Conservation (phyloP, 345 rosid genomes). For the Hibiscus trionum region DNA sequence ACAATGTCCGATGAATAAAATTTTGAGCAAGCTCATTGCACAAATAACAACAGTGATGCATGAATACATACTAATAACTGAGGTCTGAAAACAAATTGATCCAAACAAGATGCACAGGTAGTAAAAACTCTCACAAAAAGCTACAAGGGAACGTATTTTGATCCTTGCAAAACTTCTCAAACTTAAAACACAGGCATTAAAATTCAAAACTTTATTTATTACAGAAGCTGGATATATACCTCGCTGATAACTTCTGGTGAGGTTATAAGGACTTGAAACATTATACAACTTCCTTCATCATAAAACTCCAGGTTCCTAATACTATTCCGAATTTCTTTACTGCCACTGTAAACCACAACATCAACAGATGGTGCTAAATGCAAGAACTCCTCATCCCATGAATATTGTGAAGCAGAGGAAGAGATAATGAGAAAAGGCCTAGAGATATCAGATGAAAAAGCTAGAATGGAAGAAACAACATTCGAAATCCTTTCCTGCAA, state of each 20-base stretch:
- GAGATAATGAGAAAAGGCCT: conserved; percentile 45
- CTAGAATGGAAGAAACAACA: conserved; percentile 31
- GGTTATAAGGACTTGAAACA: conserved; percentile 46
- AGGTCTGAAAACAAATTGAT: not conserved
- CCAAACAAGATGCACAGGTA: not conserved
- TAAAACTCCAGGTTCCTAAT: conserved; percentile 39
- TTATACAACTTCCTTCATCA: conserved; percentile 28
- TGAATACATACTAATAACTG: not conserved
- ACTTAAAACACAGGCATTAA: no score
- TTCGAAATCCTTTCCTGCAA: conserved; percentile 41
- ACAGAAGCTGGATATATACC: conserved; percentile 25
- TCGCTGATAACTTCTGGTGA: conserved; percentile 37
- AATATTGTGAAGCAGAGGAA: conserved; percentile 25
- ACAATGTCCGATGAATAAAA: not conserved
- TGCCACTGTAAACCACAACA: conserved; percentile 41
- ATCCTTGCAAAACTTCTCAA: not conserved
- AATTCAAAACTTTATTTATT: conserved; percentile 4
- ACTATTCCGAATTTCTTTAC: conserved; percentile 24
- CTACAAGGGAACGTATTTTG: not conserved
- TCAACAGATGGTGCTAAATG: conserved; percentile 29
- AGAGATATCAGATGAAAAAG: conserved; percentile 20
- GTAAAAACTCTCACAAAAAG: not conserved
- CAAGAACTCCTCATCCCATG: conserved; percentile 44
- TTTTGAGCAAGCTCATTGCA: not conserved
- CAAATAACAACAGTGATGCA: not conserved